These are phyloP conservation scores for Tricholoma sp. DNA, from an alignment of 768 basidiomycete species.

Conservation along the genomic window DNA sequence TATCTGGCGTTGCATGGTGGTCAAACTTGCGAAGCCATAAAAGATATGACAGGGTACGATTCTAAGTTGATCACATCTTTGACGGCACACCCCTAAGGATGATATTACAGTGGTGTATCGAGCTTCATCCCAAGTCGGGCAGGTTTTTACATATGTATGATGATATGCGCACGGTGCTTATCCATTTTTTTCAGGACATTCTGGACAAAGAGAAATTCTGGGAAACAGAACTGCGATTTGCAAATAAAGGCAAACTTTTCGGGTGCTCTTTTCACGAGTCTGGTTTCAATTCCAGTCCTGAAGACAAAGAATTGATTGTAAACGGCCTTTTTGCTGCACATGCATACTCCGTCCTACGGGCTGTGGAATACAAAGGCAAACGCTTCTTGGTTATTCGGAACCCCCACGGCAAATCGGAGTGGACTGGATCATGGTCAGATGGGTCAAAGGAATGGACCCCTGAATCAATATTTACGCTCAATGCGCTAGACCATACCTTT, in stretches of 20 bases:
- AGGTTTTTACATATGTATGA: too few species aligned
- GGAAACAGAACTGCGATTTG: too few species aligned
- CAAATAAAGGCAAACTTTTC: too few species aligned
- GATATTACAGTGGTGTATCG: too few species aligned
- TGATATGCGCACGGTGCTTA: too few species aligned
- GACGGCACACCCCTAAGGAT: too few species aligned
- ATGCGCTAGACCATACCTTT: slow-evolving; percentile 39
- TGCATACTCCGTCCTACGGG: slow-evolving; percentile 45
- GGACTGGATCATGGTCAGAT: slow-evolving; percentile 48
- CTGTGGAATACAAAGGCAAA: slow-evolving; percentile 39
- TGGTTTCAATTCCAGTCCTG: slow-evolving; percentile 25
- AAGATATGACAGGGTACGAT: too few species aligned
- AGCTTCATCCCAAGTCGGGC: too few species aligned
- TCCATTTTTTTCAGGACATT: too few species aligned
- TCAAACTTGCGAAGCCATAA: slow-evolving; percentile 56
- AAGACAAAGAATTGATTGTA: too few species aligned
- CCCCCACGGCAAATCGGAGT: slow-evolving; percentile 45
- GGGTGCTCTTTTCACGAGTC: slow-evolving; percentile 44
- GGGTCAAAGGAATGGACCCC: slow-evolving; percentile 51
- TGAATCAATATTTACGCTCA: slow-evolving; percentile 42
- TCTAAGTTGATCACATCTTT: too few species aligned
- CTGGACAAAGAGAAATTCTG: too few species aligned
- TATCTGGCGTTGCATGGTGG: slow-evolving; percentile 51
- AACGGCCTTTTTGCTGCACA: slow-evolving; percentile 35
- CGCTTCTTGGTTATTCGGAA: slow-evolving; percentile 46